A percentile compares a stretch with the other conserved stretches of the same genome.
These are phyloP conservation scores for Aspergillus melleus DNA, from an alignment of 2,329 filamentous ascomycete species.

Conservation along the genomic window DNA sequence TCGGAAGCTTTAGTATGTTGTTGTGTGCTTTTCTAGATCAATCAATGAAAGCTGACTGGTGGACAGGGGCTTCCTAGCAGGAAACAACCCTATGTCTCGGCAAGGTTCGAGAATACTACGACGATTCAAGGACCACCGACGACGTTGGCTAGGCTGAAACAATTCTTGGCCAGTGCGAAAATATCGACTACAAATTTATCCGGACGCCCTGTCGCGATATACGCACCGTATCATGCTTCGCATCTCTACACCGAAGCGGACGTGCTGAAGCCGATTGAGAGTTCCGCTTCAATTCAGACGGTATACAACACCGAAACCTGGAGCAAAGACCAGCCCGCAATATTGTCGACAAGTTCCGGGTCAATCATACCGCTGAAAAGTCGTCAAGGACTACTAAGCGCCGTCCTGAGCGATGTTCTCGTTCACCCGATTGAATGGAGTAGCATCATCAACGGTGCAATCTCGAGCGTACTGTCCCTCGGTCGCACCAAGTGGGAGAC, in stretches of 20 bases:
- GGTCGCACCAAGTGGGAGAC: background rate
- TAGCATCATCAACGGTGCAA: background rate
- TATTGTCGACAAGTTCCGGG: background rate
- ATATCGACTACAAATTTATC: background rate
- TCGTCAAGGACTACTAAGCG: background rate
- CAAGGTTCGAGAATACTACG: background rate
- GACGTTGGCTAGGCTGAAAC: background rate
- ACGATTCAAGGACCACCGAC: background rate
- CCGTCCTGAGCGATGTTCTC: background rate
- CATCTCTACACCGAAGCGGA: background rate
- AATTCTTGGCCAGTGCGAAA: background rate
- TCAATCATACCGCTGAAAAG: background rate
- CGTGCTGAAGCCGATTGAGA: background rate
- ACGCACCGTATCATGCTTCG: background rate
- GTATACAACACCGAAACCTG: background rate
- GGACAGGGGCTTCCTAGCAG: background rate
- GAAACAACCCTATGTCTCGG: background rate
- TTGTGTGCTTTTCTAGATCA: background rate
- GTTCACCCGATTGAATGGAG: background rate
- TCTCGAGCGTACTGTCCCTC: background rate
- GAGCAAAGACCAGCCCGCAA: background rate
- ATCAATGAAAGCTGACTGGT: background rate
- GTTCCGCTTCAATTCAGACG: background rate
- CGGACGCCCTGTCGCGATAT: background rate
- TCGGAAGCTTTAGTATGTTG: background rate